phyloP scores from a whole-genome alignment of 2,329 filamentous ascomycete species.

The Paracoccidioides lutzii region DNA sequence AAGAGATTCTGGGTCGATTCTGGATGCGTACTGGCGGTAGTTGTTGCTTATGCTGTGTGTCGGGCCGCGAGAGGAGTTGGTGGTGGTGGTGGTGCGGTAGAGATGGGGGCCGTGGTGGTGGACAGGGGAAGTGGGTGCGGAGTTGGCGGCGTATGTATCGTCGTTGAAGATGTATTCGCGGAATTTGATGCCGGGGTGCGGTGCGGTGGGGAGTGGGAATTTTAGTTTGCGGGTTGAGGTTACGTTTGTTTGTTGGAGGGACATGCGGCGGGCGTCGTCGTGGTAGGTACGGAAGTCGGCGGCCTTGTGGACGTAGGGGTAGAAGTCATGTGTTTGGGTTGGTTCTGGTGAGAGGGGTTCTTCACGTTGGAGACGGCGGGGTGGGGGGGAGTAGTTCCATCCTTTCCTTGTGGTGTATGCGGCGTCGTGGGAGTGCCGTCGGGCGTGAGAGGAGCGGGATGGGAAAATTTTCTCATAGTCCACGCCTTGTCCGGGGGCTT shows the following conservation, averaged over 20 bases:
- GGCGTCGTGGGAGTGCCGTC: conserved; percentile 26
- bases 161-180: conserved; percentile 17
- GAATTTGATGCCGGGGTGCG: conserved; percentile 12
- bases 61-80: too few species aligned
- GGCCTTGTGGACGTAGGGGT: neutral
- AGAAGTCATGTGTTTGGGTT: neutral
- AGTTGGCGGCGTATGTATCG: neutral
- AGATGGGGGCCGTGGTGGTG: neutral
- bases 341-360: neutral
- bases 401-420: conserved; percentile 20
- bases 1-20: neutral
- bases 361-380: neutral
- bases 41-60: neutral
- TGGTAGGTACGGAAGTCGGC: neutral
- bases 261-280: neutral
- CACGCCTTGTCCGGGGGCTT: neutral
- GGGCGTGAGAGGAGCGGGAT: conserved; percentile 13
- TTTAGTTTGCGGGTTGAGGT: conserved; percentile 4
- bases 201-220: neutral
- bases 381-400: conserved; percentile 17
- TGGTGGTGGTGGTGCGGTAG: neutral
- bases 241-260: neutral
- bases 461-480: conserved; percentile 15
- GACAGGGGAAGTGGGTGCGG: neutral
- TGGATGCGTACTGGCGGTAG: neutral